Conservation (phyloP, 768 basidiomycete species). For the Lactifluus subvellereus region DNA sequence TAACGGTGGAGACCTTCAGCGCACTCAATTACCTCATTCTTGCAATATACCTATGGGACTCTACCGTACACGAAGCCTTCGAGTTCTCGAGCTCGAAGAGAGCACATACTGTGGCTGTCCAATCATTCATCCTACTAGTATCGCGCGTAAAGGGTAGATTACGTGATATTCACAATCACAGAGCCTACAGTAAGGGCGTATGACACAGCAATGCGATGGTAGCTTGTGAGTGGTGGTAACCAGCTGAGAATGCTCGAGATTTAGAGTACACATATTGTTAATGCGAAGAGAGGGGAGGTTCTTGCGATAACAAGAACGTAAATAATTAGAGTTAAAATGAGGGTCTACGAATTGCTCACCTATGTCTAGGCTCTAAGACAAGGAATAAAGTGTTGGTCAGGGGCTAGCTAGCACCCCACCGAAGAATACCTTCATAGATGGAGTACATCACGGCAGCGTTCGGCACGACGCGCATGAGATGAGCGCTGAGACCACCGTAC, state of each 20-base stretch:
- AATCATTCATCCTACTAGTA: too few species aligned
- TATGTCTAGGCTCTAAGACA: conserved; percentile 2
- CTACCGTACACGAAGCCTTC: too few species aligned
- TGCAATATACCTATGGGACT: too few species aligned
- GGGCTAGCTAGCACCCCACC: conserved; percentile 39
- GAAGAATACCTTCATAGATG: conserved; percentile 82
- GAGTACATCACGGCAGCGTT: conserved; percentile 97
- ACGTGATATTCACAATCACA: conserved; percentile 8
- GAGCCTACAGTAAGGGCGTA: conserved; percentile 1
- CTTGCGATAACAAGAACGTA: not conserved
- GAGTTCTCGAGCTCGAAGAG: too few species aligned
- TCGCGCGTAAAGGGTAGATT: not conserved
- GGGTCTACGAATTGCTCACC: not conserved
- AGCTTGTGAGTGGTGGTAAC: conserved; percentile 12
- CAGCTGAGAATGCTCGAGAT: not conserved
- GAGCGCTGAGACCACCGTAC: conserved; percentile 90
- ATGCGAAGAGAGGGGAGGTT: not conserved
- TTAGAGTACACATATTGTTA: conserved; percentile 7
- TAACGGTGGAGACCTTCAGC: too few species aligned
- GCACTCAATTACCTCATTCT: too few species aligned
- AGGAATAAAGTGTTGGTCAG: conserved; percentile 8
- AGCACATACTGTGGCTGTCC: too few species aligned
- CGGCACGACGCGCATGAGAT: conserved; percentile 94
- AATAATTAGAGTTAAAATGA: not conserved
- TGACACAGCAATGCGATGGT: conserved; percentile 1